Evolutionary conservation across 2,329 filamentous ascomycete genomes (phyloP).

Genomic region (Monosporascus sp.): DNA sequence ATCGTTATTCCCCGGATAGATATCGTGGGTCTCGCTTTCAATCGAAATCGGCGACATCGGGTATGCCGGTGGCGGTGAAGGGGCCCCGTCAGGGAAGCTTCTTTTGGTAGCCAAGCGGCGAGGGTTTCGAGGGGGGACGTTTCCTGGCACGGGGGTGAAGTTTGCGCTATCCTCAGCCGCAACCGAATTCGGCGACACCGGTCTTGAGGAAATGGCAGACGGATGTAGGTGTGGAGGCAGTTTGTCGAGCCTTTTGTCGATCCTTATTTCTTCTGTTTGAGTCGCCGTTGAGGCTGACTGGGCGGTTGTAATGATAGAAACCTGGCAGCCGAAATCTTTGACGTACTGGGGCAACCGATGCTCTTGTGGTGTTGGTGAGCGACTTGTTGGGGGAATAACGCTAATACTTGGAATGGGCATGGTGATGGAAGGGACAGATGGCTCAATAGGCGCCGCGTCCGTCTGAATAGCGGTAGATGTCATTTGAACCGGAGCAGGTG

Average conservation of each 20-base stretch:
- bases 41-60: conserved; percentile 18
- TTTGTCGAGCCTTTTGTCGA: conserved; percentile 70
- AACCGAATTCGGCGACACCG: conserved; percentile 44
- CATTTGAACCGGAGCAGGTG: conserved; percentile 34
- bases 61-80: conserved; percentile 42
- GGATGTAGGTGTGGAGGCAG: conserved; percentile 75
- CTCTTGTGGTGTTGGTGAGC: conserved; percentile 72
- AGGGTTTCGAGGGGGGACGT: conserved; percentile 55
- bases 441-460: conserved; percentile 25
- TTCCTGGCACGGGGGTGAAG: conserved; percentile 48
- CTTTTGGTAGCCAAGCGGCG: conserved; percentile 44
- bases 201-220: conserved; percentile 63
- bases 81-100: conserved; percentile 40
- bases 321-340: conserved; percentile 81
- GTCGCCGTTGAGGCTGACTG: conserved; percentile 51
- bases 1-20: conserved; percentile 76
- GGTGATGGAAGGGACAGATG: conserved; percentile 23
- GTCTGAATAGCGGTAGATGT: conserved; percentile 61
- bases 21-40: conserved; percentile 48
- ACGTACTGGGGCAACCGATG: conserved; percentile 73
- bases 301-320: conserved; percentile 47
- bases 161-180: conserved; percentile 32
- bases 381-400: conserved; percentile 81
- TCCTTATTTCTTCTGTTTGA: conserved; percentile 87
- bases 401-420: conserved; percentile 77